These are phyloP conservation scores for Arthrobotrys sinensis DNA, from an alignment of 2,329 filamentous ascomycete species.

Conservation along the genomic window DNA sequence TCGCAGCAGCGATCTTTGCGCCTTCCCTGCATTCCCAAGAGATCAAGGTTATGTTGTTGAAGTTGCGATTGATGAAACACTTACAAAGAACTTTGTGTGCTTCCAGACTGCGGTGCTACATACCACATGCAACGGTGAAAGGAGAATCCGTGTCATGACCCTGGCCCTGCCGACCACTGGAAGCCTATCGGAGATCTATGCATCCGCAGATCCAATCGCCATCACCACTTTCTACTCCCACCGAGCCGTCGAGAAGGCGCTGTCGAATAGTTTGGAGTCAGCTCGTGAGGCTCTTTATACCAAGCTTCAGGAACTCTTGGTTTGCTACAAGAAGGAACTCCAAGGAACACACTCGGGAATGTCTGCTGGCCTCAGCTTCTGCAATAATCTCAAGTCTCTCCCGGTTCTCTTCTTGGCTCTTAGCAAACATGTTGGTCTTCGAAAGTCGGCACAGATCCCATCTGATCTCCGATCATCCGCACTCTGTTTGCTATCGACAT, in stretches of 20 bases:
- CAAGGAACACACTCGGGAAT: constrained; percentile 95
- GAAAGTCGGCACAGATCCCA: constrained; percentile 93
- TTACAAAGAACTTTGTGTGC: constrained; percentile 92
- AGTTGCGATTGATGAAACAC: constrained; percentile 95
- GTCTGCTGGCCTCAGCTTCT: constrained; percentile 86
- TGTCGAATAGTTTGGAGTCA: constrained; percentile 88
- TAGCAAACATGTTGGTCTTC: constrained; percentile 92
- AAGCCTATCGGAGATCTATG: constrained; percentile 90
- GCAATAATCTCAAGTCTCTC: constrained; percentile 88
- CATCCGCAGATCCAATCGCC: constrained; percentile 92
- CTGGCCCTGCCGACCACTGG: constrained; percentile 93
- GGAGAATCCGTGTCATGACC: constrained; percentile 94
- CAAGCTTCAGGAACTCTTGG: constrained; percentile 91
- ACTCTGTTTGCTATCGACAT: constrained; percentile 91
- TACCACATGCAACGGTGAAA: constrained; percentile 97
- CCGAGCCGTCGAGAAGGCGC: constrained; percentile 92
- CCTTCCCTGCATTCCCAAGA: constrained; percentile 96
- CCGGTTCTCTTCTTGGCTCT: constrained; percentile 92
- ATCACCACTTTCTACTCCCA: constrained; percentile 96
- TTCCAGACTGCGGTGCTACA: constrained; percentile 95
- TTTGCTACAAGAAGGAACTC: constrained; percentile 97
- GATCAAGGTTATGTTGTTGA: constrained; percentile 98
- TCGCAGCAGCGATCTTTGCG: constrained; percentile 94
- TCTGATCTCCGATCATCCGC: constrained; percentile 94
- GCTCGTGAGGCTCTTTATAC: constrained; percentile 90